Evolutionary conservation across 192 early-diverging fungal genomes (phyloP).

Genomic region (Coemansia sp.): DNA sequence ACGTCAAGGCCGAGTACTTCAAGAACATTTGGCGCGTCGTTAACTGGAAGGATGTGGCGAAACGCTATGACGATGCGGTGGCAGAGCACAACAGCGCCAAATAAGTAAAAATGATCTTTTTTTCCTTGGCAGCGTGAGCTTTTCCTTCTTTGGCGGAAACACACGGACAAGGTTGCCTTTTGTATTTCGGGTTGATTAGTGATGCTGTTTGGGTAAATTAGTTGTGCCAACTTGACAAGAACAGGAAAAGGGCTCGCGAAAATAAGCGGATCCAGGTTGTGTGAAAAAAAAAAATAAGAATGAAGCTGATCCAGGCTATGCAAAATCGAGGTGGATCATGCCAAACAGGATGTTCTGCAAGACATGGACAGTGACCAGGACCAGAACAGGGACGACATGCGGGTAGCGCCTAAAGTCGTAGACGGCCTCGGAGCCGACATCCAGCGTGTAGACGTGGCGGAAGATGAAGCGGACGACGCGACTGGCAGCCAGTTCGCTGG

Average conservation of each 20-base stretch:
- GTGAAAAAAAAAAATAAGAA: conserved; percentile 23
- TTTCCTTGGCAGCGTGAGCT: too few species aligned
- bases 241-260: too few species aligned
- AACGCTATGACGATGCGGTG: conserved; percentile 71
- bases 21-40: conserved; percentile 93
- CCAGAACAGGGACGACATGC: conserved; percentile 64
- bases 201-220: not conserved
- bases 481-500: conserved; percentile 63
- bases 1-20: conserved; percentile 94
- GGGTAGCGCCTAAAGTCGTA: conserved; percentile 68
- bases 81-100: conserved; percentile 15
- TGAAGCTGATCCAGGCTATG: conserved; percentile 6
- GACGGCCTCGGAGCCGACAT: conserved; percentile 64
- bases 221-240: too few species aligned
- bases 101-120: too few species aligned
- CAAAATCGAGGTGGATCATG: conserved; percentile 60
- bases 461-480: conserved; percentile 65
- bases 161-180: too few species aligned
- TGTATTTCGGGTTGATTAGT: not conserved
- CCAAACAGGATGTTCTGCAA: conserved; percentile 70
- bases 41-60: conserved; percentile 96
- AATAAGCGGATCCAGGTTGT: not conserved
- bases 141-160: too few species aligned
- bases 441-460: conserved; percentile 55
- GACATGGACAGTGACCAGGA: conserved; percentile 70